Base-by-base conservation (phyloP, 495 filamentous ascomycete genomes). In the Aspergillus heteromorphus region DNA sequence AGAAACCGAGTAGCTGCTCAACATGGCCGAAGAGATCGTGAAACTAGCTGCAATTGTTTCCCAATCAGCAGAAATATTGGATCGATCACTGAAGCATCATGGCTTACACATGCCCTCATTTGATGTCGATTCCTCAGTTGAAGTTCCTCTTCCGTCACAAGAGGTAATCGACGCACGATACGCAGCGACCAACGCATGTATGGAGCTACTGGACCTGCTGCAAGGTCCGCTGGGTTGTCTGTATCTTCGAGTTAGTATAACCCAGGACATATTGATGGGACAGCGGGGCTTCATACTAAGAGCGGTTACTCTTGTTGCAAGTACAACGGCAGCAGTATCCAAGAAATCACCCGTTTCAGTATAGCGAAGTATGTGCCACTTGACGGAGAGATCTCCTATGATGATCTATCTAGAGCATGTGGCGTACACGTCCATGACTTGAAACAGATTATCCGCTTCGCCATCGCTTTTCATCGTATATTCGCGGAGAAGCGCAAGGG, bases 401-500 rank as follows among this genome's bases (percentile, higher is more conserved):
- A 61, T 14, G 65, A 78, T 40, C 67, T 82, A 5, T 65, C 78
- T 11, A 27, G 58, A 34, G 65, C 67, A 40, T 75, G 71, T 0
- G 49, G 66, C 0, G 60, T 81, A 6, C 68, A 75, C 49, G 62
- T 70, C 21, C 64, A 68, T 54, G 74, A 80, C 58, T 63, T 83
- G 9, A 69, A 74, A 21, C 78, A 81, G 19, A 49, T 79, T 17
- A 57, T 83, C 17, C 79, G 79, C 4, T 68, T 79, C 54, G 79
- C 76, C 38, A 83, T 83, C 65, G 79, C 71, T 50, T 49, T 53
- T n/a, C 61, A 82, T 54, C 68, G 70, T 14, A 73, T 84, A 50
- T 84, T 85, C 68, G 58, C 64, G 23, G 81, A 84, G 51, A 73
- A 76, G 0, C 49, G 43, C 17, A 73, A 73, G 0, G 77, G 74